These are phyloP conservation scores for Rhizomucor pusillus DNA, from an alignment of 371 early-diverging fungal species.

Conservation along the genomic window DNA sequence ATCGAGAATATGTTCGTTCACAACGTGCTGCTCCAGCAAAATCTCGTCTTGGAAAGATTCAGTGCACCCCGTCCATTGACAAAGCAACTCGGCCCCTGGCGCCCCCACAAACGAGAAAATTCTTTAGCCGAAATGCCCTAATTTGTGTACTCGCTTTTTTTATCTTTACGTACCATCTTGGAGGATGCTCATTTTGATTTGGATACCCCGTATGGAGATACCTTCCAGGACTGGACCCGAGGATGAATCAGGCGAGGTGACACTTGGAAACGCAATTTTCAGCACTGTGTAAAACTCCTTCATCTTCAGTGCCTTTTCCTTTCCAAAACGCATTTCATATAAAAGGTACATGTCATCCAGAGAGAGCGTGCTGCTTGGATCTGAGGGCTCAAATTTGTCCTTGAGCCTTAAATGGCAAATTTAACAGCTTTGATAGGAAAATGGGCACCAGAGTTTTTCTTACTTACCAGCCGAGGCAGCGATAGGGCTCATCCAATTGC, in stretches of 20 bases:
- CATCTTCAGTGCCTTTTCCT: slow-evolving; percentile 44
- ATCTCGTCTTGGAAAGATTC: slow-evolving; percentile 42
- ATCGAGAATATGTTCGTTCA: slow-evolving; percentile 41
- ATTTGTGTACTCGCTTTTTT: background rate
- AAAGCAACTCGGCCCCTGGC: slow-evolving; percentile 22
- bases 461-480: slow-evolving; percentile 48
- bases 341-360: slow-evolving; percentile 44
- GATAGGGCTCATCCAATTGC: slow-evolving; percentile 43
- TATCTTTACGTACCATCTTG: slow-evolving; percentile 28
- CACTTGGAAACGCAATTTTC: slow-evolving; percentile 38
- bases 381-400: slow-evolving; percentile 45
- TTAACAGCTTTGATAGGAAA: background rate
- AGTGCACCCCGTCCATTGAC: slow-evolving; percentile 55
- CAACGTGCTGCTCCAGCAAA: slow-evolving; percentile 46
- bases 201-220: slow-evolving; percentile 25
- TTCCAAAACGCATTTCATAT: slow-evolving; percentile 45
- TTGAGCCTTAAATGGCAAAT: slow-evolving; percentile 27
- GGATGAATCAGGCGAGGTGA: slow-evolving; percentile 6
- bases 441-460: background rate
- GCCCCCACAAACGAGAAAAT: slow-evolving; percentile 4
- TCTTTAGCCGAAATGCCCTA: background rate
- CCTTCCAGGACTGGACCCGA: slow-evolving; percentile 29
- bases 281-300: slow-evolving; percentile 40
- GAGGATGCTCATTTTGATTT: slow-evolving; percentile 29
- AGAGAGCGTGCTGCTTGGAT: slow-evolving; percentile 30